These are phyloP conservation scores for Penicillium paneum DNA, from an alignment of 2,329 filamentous ascomycete genomes.

Conservation along the genomic window DNA sequence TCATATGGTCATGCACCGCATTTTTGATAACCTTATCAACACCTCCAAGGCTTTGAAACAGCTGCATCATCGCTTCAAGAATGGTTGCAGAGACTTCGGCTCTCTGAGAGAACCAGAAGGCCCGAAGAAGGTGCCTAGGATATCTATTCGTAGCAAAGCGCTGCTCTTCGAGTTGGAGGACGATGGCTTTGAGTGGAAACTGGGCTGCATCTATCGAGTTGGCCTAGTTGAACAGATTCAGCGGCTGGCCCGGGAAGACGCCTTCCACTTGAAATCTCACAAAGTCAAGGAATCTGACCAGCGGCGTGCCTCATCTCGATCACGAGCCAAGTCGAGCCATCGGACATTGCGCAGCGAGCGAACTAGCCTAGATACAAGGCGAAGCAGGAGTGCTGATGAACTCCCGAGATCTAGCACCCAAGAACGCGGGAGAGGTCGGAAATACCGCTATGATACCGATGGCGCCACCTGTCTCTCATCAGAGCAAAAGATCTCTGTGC, in stretches of 20 bases:
- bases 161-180: conserved; percentile 92
- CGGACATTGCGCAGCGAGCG: conserved; percentile 43
- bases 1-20: conserved; percentile 80
- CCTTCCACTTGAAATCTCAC: conserved; percentile 82
- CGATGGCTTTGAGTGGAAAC: conserved; percentile 94
- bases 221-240: conserved; percentile 88
- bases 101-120: conserved; percentile 79
- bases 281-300: conserved; percentile 69
- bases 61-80: conserved; percentile 88
- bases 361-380: conserved; percentile 37
- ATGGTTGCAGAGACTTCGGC: conserved; percentile 82
- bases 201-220: conserved; percentile 88
- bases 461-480: conserved; percentile 69
- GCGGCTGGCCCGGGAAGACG: conserved; percentile 82
- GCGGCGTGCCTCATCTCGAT: conserved; percentile 49
- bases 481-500: conserved; percentile 66
- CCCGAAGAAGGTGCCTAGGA: conserved; percentile 80
- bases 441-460: conserved; percentile 72
- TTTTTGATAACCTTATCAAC: conserved; percentile 93
- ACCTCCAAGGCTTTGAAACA: conserved; percentile 82
- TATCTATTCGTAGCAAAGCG: conserved; percentile 77
- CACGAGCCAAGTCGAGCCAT: conserved; percentile 53
- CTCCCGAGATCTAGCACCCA: conserved; percentile 34
- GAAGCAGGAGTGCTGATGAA: conserved; percentile 59
- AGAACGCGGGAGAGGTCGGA: conserved; percentile 37